phyloP scores from a whole-genome alignment of 2,329 filamentous ascomycete species.

The Stagonosporopsis rhizophila region DNA sequence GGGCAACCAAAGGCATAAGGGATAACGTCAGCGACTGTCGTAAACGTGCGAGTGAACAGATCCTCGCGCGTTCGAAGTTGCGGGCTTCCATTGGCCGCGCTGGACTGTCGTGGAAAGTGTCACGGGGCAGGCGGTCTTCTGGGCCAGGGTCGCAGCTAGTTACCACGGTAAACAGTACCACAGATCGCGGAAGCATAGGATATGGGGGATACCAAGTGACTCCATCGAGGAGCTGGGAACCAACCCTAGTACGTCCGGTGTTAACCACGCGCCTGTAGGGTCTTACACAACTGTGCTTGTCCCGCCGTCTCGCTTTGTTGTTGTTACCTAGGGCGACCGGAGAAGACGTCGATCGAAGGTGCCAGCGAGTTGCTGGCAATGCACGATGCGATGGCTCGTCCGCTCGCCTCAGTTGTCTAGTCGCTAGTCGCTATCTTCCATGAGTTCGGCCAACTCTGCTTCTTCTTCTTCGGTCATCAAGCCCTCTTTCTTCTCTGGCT shows the following conservation, averaged over 20 bases:
- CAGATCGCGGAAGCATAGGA: conserved; percentile 26
- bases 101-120: background rate
- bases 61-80: background rate
- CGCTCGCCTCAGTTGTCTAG: conserved; percentile 33
- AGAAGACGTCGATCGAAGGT: conserved; percentile 30
- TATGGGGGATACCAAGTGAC: conserved; percentile 36
- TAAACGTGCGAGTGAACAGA: no score
- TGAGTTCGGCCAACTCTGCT: conserved; percentile 86
- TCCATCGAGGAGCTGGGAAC: conserved; percentile 27
- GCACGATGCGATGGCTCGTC: conserved; percentile 27
- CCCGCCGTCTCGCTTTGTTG: conserved; percentile 31
- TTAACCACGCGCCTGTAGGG: conserved; percentile 23
- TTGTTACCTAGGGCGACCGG: conserved; percentile 36
- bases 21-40: background rate
- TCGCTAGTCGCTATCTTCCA: conserved; percentile 78
- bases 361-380: conserved; percentile 26
- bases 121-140: conserved; percentile 11
- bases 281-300: conserved; percentile 29
- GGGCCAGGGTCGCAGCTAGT: conserved; percentile 19
- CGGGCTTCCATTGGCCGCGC: background rate
- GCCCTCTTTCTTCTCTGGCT: conserved; percentile 56
- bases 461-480: conserved; percentile 88
- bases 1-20: background rate
- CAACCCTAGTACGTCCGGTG: conserved; percentile 30
- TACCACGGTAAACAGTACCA: conserved; percentile 38